These are phyloP conservation scores for Tetrapyrgos nigripes DNA, from an alignment of 1,284 basidiomycete species.

Conservation along the genomic window DNA sequence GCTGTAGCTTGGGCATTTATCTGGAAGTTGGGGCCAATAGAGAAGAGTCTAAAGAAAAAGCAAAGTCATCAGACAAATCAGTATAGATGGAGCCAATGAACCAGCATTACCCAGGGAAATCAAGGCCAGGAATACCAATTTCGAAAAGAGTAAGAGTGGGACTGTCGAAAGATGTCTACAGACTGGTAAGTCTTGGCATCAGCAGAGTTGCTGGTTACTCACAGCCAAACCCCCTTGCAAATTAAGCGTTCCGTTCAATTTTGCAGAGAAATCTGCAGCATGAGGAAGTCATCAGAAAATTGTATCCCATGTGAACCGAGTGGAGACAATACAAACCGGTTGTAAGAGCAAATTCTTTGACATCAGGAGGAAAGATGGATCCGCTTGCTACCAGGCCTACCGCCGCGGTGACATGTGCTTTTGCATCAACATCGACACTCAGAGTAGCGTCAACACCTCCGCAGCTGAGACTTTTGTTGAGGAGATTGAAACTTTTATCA, in stretches of 20 bases:
- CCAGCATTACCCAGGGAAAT: slow-evolving; percentile 19
- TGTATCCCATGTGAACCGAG: neutral
- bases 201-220: neutral
- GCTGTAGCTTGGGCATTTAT: slow-evolving; percentile 17
- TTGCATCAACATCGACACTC: neutral
- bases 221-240: neutral
- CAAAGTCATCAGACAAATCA: neutral
- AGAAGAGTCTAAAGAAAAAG: slow-evolving; percentile 15
- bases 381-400: neutral
- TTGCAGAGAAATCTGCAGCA: neutral
- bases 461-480: neutral
- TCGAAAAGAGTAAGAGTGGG: slow-evolving; percentile 16
- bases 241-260: neutral
- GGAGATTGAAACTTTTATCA: neutral
- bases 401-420: neutral
- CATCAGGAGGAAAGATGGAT: neutral
- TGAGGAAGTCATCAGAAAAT: neutral
- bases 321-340: neutral
- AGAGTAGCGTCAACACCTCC: neutral
- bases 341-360: neutral
- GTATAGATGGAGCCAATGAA: neutral
- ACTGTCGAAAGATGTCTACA: slow-evolving; percentile 14
- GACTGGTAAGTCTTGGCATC: neutral
- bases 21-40: slow-evolving; percentile 17
- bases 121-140: slow-evolving; percentile 21